Conservation (phyloP, 805 yeast species). For the Wickerhamiella bombiphila region DNA sequence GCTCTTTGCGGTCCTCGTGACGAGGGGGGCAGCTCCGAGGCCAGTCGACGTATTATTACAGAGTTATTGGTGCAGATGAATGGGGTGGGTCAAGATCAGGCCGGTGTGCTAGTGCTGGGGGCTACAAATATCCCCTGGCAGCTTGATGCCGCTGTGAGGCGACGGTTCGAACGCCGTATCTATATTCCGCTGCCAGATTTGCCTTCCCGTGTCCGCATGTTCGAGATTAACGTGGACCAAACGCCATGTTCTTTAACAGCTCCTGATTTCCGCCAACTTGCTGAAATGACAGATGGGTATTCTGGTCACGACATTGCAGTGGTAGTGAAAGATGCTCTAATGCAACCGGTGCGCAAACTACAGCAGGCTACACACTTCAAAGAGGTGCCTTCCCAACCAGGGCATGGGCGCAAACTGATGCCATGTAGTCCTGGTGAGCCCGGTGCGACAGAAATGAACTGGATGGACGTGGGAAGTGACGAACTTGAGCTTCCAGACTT, state of each 20-base stretch:
- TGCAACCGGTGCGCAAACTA: conserved; percentile 94
- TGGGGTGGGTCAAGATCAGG: conserved; percentile 92
- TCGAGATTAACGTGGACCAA: conserved; percentile 79
- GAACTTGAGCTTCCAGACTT: conserved; percentile 82
- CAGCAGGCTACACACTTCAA: conserved; percentile 94
- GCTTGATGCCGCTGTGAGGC: conserved; percentile 89
- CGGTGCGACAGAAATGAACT: conserved; percentile 74
- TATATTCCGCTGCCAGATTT: conserved; percentile 89
- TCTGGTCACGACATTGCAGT: conserved; percentile 97
- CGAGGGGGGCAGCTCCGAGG: conserved; percentile 85
- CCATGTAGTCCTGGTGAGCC: conserved; percentile 97
- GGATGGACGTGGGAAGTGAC: conserved; percentile 85
- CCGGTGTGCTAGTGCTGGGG: conserved; percentile 86
- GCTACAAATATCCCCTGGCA: conserved; percentile 99
- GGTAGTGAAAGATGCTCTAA: conserved; percentile 89
- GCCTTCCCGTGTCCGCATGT: conserved; percentile 88
- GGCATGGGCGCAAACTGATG: conserved; percentile 34
- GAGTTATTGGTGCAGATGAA: conserved; percentile 96
- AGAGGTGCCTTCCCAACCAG: conserved; percentile 26
- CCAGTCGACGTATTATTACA: conserved; percentile 88
- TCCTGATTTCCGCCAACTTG: conserved; percentile 63
- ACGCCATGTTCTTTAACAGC: conserved; percentile 69
- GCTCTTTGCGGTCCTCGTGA: conserved; percentile 97
- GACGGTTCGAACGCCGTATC: conserved; percentile 90
- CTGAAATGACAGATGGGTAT: conserved; percentile 91